These are phyloP conservation scores for Acanthamoeba divionensis DNA, from an alignment of 208 protist genomes.

Conservation along the genomic window DNA sequence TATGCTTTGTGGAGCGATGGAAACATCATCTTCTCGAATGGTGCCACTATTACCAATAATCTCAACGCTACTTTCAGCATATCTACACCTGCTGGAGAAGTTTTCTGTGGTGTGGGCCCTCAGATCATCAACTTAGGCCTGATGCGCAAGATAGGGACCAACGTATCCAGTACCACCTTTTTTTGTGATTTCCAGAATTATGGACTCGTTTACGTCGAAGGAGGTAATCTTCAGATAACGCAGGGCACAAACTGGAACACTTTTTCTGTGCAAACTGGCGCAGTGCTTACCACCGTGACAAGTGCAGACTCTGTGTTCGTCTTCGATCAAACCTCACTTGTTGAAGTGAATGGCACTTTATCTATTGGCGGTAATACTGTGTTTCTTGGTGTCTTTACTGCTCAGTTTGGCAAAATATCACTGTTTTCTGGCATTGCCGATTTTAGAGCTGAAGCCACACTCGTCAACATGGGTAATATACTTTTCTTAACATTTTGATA, in stretches of 20 bases:
- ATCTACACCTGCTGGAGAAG: too few relatives aligned
- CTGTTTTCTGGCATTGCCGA: too few relatives aligned
- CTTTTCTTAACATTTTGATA: too few relatives aligned
- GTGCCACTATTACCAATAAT: conserved; percentile 1
- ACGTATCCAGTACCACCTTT: neutral
- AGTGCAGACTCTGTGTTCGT: too few relatives aligned
- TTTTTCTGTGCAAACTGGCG: neutral
- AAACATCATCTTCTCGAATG: neutral
- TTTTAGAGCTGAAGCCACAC: neutral
- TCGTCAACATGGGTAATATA: neutral
- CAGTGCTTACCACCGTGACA: neutral
- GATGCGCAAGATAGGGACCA: too few relatives aligned
- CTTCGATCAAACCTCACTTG: too few relatives aligned
- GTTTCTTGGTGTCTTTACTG: too few relatives aligned
- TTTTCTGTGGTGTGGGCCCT: too few relatives aligned
- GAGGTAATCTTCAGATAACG: neutral
- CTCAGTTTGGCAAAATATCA: too few relatives aligned
- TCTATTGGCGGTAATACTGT: too few relatives aligned
- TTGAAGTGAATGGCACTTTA: too few relatives aligned
- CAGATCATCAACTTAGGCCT: too few relatives aligned
- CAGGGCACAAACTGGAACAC: neutral
- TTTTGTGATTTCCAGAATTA: conserved; percentile 39
- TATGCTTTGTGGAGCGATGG: neutral
- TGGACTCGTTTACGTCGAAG: neutral
- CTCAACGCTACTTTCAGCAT: neutral